Evolutionary conservation across 768 basidiomycete genomes (phyloP), one percentile per base, ranked within the genome.

Genomic region (Naganishia vaughanmartiniae): DNA sequence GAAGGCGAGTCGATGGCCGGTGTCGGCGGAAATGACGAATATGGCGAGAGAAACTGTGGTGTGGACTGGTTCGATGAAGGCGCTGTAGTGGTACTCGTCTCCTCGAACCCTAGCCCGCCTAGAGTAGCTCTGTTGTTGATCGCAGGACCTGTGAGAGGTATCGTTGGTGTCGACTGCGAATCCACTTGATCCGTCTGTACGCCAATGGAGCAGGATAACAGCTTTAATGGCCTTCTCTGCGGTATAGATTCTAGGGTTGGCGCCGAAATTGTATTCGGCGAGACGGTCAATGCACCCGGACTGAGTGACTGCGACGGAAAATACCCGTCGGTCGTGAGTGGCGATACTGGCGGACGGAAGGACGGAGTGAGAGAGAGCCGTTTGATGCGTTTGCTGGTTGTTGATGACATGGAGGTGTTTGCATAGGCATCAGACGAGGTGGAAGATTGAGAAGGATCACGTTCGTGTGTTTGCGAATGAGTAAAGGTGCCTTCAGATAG

Each of bases 221-320:
- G 31, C 30, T 12, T 54, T 10, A 54, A 48, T 34, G 65, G 48
- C 34, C 21, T 51, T n/a, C 53, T n/a, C 34, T 53, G 65, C 34
- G 60, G 21, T 2, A 42, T 55, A 17, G 54, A 30, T 6, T 46
- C 65, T 76, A 78, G 73, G 66, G 65, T 80, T 34, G 81, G 75
- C 54, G 91, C 89, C 0, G 90, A 91, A 76, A 53, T 33, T 30
- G 36, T 46, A 46, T 65, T 46, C 26, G 63, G 45, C 45, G 63
- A 31, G 12, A 26, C 28, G 36, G 63, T 65, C n/a, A 54, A 31
- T 17, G 19, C 14, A 21, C 48, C 55, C 28, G 42, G 14, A 15
- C 36, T 24, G n/a, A n/a, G 1, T 19, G 60, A 28, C 15, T 42
- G 60, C 26, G 60, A 42, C 12, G 60, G 60, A 19, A 63, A 63